These are phyloP conservation scores for Arthrobotrys pseudoclavata DNA, from an alignment of 2,329 filamentous ascomycete species.

Conservation along the genomic window DNA sequence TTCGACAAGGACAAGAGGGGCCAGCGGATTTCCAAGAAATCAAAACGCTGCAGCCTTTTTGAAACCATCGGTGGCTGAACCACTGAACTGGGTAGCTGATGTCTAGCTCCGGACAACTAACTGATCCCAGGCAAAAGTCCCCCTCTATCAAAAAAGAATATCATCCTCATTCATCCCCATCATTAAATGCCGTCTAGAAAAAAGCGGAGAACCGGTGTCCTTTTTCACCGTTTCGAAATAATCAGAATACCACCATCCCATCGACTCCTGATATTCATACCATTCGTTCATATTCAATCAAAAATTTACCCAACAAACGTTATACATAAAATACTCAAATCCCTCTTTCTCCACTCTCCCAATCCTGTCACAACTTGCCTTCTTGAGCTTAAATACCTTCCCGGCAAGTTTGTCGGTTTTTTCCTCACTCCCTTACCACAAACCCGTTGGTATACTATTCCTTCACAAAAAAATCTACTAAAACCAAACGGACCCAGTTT, in stretches of 20 bases:
- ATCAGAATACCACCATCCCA: conserved; percentile 26
- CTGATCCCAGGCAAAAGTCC: conserved; percentile 57
- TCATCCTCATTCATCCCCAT: not conserved
- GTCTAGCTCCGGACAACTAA: conserved; percentile 53
- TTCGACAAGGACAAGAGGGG: conserved; percentile 31
- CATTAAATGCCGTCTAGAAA: conserved; percentile 1
- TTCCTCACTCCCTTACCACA: not conserved
- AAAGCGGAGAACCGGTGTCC: conserved; percentile 32
- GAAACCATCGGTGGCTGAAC: conserved; percentile 57
- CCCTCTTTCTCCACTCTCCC: conserved; percentile 26
- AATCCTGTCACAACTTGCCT: conserved; percentile 57
- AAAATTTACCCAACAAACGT: not conserved
- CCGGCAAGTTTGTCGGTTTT: conserved; percentile 31
- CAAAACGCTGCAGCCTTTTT: conserved; percentile 46
- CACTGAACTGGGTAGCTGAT: conserved; percentile 58
- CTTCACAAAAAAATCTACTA: conserved; percentile 14
- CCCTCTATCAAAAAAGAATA: conserved; percentile 14
- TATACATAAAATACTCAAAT: conserved; percentile 43
- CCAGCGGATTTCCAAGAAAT: conserved; percentile 53
- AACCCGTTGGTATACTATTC: conserved; percentile 3
- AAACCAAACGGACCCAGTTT: conserved; percentile 2
- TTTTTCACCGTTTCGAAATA: conserved; percentile 1
- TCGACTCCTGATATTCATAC: conserved; percentile 19
- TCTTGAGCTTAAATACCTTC: conserved; percentile 57
- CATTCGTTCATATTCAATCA: conserved; percentile 6